Percentiles rank a stretch among this genome's conserved stretches.
phyloP scores from a whole-genome alignment of 164 flowering plant genomes.

The Warburgia ugandensis region DNA sequence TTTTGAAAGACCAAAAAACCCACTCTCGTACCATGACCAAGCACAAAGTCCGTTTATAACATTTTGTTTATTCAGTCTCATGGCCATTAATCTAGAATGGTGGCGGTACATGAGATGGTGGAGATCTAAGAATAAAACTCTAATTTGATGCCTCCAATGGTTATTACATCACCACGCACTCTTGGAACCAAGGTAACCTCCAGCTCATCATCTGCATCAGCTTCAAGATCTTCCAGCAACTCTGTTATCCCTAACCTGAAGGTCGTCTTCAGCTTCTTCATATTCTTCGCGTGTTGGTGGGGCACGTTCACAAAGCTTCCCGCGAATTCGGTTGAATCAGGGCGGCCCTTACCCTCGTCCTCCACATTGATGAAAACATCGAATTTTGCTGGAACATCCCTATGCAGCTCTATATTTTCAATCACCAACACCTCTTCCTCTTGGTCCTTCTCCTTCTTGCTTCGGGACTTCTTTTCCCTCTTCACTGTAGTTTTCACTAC shows the following conservation, averaged over 20 bases:
- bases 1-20: too few relatives aligned
- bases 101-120: too few relatives aligned
- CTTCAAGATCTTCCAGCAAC: conserved; percentile 45
- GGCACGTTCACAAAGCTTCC: conserved; percentile 58
- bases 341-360: conserved; percentile 26
- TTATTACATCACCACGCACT: neutral
- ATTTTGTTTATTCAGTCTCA: too few relatives aligned
- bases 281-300: conserved; percentile 14
- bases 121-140: neutral
- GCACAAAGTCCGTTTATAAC: too few relatives aligned
- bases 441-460: conserved; percentile 40
- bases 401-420: conserved; percentile 35
- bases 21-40: too few relatives aligned
- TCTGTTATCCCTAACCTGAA: conserved; percentile 39
- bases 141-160: conserved; percentile 4
- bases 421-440: conserved; percentile 43
- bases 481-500: conserved; percentile 24
- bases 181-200: conserved; percentile 5
- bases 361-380: conserved; percentile 47
- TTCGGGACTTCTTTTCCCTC: conserved; percentile 47
- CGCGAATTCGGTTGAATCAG: conserved; percentile 37
- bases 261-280: conserved; percentile 18
- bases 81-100: too few relatives aligned
- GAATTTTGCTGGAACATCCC: conserved; percentile 35
- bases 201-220: conserved; percentile 31